Percentiles rank a stretch among this genome's conserved stretches.
Evolutionary conservation across 352 stramenopile species (phyloP).

Genomic region (Phytophthora pistaciae): DNA sequence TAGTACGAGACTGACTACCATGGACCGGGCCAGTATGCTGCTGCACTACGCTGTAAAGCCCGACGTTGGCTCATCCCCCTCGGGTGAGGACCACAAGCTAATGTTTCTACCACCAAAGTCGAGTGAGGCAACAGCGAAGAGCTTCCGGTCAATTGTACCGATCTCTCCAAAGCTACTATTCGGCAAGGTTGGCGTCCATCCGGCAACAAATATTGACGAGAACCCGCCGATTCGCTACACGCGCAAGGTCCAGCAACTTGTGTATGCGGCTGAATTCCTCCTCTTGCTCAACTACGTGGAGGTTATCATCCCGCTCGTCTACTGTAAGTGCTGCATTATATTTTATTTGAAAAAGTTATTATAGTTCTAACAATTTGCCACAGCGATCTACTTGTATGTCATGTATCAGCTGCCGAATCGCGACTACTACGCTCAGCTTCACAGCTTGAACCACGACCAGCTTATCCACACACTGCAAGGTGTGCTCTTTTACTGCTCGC

Average conservation of each 20-base stretch:
- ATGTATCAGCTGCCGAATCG: neutral
- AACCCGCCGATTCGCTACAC: neutral
- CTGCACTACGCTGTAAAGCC: neutral
- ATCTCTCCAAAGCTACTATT: neutral
- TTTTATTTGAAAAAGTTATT: neutral
- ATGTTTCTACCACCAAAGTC: neutral
- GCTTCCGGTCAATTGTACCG: neutral
- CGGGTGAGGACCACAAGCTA: no score
- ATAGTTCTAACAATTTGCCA: neutral
- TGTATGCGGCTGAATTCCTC: neutral
- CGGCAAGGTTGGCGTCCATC: neutral
- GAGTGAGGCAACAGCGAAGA: neutral
- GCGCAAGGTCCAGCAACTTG: neutral
- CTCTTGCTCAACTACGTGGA: constrained; percentile 1
- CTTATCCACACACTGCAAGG: neutral
- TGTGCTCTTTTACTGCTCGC: neutral
- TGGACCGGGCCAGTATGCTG: neutral
- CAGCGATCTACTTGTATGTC: neutral
- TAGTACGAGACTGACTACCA: neutral
- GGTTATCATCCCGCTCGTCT: neutral
- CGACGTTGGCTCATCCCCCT: neutral
- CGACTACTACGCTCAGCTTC: constrained; percentile 1
- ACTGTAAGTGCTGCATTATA: neutral
- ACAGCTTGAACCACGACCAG: neutral
- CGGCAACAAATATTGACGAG: neutral